phyloP scores from a whole-genome alignment of 495 filamentous ascomycete genomes.

The Symbiotaphrina buchneri region DNA sequence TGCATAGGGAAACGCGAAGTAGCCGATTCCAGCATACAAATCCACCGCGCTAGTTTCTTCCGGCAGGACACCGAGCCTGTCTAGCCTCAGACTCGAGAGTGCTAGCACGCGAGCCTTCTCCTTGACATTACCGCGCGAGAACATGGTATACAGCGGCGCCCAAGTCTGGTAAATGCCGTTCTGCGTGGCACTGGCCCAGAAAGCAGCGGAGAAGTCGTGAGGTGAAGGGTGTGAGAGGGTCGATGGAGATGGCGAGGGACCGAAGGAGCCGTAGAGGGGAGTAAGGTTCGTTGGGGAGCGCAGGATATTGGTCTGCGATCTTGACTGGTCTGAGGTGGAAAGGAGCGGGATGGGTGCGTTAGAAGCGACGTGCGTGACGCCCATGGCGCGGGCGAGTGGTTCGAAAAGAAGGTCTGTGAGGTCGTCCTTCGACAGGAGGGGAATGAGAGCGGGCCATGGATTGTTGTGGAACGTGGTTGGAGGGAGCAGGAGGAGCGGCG shows the following conservation, averaged over 20 bases:
- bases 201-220: too few relatives aligned
- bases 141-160: constrained; percentile 82
- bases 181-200: constrained; percentile 58
- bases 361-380: constrained; percentile 1
- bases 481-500: constrained; percentile 3
- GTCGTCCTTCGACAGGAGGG: not conserved
- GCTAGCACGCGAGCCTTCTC: constrained; percentile 59
- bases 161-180: constrained; percentile 68
- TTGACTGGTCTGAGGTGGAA: too few relatives aligned
- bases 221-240: not conserved
- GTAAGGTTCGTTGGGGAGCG: not conserved
- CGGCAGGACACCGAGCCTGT: constrained; percentile 4
- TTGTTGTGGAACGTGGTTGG: not conserved
- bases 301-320: not conserved
- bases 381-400: not conserved
- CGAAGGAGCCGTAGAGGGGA: not conserved
- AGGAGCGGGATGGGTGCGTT: constrained; percentile 3
- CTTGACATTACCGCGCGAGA: constrained; percentile 66
- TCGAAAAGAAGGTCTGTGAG: not conserved
- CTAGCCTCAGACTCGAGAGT: constrained; percentile 15
- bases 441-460: not conserved
- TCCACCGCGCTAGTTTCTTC: constrained; percentile 39
- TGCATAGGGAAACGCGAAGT: constrained; percentile 69
- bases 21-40: constrained; percentile 80
- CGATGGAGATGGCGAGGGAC: too few relatives aligned